Conservation (phyloP, 2,329 filamentous ascomycete species). For the Zymoseptoria ardabiliae region DNA sequence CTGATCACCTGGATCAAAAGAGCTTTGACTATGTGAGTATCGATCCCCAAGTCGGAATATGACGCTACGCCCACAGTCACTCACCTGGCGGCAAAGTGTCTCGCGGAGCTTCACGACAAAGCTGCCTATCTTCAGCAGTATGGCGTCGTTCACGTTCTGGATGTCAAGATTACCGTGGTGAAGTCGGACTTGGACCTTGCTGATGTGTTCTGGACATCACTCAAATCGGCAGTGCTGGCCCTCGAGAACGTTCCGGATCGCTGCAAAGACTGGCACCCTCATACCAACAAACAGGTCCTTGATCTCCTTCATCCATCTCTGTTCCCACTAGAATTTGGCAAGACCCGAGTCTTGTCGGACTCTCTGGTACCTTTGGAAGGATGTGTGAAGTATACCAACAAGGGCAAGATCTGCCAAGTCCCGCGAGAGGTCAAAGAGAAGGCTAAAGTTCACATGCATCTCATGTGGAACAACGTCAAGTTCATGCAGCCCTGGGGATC, state of each 20-base stretch:
- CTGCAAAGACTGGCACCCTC: slow-evolving; percentile 52
- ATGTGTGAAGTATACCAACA: slow-evolving; percentile 27
- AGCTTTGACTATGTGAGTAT: slow-evolving; percentile 23
- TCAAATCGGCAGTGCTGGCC: slow-evolving; percentile 38
- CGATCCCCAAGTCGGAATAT: neutral
- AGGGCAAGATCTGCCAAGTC: slow-evolving; percentile 21
- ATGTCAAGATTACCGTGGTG: slow-evolving; percentile 39
- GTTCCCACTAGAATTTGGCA: slow-evolving; percentile 52
- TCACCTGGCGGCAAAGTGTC: slow-evolving; percentile 5
- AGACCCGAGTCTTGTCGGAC: slow-evolving; percentile 35
- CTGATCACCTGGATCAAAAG: slow-evolving; percentile 11
- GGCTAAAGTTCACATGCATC: too few relatives aligned
- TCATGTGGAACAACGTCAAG: too few relatives aligned
- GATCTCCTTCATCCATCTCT: slow-evolving; percentile 59
- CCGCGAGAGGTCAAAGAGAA: slow-evolving; percentile 2
- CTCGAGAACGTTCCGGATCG: slow-evolving; percentile 42
- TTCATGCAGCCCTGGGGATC: neutral
- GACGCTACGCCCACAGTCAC: too few relatives aligned
- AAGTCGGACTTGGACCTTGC: slow-evolving; percentile 48
- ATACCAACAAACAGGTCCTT: slow-evolving; percentile 49
- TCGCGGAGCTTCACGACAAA: slow-evolving; percentile 39
- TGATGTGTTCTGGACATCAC: slow-evolving; percentile 30
- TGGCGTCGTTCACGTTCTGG: slow-evolving; percentile 40
- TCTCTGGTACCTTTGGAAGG: slow-evolving; percentile 25
- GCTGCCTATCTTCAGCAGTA: slow-evolving; percentile 38